These are phyloP conservation scores for Candida takata DNA, from an alignment of 805 yeast species.

Conservation along the genomic window DNA sequence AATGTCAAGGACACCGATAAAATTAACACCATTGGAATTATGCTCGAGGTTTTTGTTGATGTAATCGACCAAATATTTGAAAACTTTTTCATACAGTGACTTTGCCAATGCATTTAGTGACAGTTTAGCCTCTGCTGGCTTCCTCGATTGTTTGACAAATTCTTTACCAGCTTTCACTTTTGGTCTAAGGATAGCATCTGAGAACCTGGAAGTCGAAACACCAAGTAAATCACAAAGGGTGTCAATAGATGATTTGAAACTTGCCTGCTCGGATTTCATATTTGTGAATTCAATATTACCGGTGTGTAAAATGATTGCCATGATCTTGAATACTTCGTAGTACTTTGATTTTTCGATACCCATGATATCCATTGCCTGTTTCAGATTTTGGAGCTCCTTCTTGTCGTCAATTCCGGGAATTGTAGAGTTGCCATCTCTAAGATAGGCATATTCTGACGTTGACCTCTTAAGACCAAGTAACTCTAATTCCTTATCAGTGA, in stretches of 20 bases:
- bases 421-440: conserved; percentile 44
- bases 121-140: conserved; percentile 71
- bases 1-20: conserved; percentile 93
- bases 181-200: conserved; percentile 62
- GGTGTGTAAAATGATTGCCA: conserved; percentile 73
- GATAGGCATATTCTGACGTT: conserved; percentile 42
- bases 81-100: conserved; percentile 75
- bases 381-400: conserved; percentile 54
- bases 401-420: conserved; percentile 76
- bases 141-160: conserved; percentile 69
- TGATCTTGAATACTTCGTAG: conserved; percentile 49
- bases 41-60: conserved; percentile 65
- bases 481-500: conserved; percentile 40
- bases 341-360: conserved; percentile 56
- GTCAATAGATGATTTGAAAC: conserved; percentile 44
- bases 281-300: conserved; percentile 78
- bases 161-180: conserved; percentile 90
- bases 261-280: conserved; percentile 70
- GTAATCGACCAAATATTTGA: conserved; percentile 65
- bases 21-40: conserved; percentile 38
- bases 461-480: conserved; percentile 38
- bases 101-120: conserved; percentile 85
- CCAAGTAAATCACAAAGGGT: conserved; percentile 59
- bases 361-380: conserved; percentile 64
- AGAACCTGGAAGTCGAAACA: conserved; percentile 44